Evolutionary conservation across 345 rosid species (phyloP), one percentile per base, ranked within the genome.

Genomic region (Physaria fendleri): DNA sequence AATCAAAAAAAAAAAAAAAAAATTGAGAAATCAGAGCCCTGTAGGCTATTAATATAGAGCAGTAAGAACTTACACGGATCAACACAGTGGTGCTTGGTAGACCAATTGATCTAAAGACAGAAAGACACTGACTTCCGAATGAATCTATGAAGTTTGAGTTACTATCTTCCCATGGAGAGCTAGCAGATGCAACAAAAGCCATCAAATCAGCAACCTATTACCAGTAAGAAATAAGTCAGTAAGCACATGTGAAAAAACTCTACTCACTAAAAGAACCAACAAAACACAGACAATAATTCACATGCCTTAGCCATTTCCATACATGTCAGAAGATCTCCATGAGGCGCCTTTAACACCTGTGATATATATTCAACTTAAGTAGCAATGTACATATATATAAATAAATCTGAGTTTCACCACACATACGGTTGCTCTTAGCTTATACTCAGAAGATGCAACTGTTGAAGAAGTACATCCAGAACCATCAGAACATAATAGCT

Each of bases 221-320:
- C 70, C 14, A 51, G 53, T 43, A 54, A 46, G 44, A 68, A 14
- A 46, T 4, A 21, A 35, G 11, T 15, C 1, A 35, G 37, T 53
- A 21, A 42, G 2, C 16, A 52, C 47, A 32, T 28, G 2, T 20
- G 13, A 42, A 15, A 15, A 48, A 62, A 43, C 54, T 24, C 20
- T 22, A 0, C 22, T 27, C 6, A 32, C 37, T 12, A 6, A 25
- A 33, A 42, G 34, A 57, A 64, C 20, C 3, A 57, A 63, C 12
- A 71, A 71, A 64, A 32, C n/a, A 10, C 5, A 28, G 12, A 8
- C 30, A 40, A 25, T 20, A 30, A 33, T 5, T 48, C 35, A 20
- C 59, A 41, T 78, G 75, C 99, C 95, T 89, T 93, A 7, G 95
- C 94, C 91, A 93, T 80, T 79, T 93, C 97, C 87, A 89, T 82